Conservation (phyloP, 2,329 filamentous ascomycete species). For the Lecanosticta acicola region DNA sequence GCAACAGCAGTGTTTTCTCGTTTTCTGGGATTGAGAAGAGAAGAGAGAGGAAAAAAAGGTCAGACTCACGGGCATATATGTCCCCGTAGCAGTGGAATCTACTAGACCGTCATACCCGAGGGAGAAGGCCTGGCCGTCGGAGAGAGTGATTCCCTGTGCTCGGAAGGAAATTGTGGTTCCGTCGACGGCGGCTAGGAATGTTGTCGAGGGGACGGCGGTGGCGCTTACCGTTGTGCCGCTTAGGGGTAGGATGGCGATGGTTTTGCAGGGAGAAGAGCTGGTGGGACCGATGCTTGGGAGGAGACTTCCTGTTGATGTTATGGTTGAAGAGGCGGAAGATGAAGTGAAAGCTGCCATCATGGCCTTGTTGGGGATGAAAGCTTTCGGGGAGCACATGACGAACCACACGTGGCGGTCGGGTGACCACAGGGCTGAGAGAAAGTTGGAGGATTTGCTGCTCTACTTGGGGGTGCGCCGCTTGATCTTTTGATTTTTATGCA, state of each 20-base stretch:
- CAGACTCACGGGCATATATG: conserved; percentile 5
- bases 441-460: no score
- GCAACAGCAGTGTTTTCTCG: no score
- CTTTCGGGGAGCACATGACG: no score
- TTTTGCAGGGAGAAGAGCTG: background rate
- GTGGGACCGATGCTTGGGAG: background rate
- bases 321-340: background rate
- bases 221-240: conserved; percentile 15
- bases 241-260: conserved; percentile 13
- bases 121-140: conserved; percentile 13
- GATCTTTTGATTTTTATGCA: no score
- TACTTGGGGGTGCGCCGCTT: no score
- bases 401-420: no score
- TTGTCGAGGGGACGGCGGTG: conserved; percentile 11
- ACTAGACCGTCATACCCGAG: conserved; percentile 17
- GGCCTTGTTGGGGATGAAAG: no score
- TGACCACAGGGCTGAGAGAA: no score
- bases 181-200: conserved; percentile 15
- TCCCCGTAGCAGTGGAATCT: conserved; percentile 12
- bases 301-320: background rate
- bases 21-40: no score
- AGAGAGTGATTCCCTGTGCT: conserved; percentile 14
- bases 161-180: conserved; percentile 17
- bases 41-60: no score
- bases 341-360: no score